These are phyloP conservation scores for Exophiala sp. DNA, from an alignment of 2,329 filamentous ascomycete genomes.

Conservation along the genomic window DNA sequence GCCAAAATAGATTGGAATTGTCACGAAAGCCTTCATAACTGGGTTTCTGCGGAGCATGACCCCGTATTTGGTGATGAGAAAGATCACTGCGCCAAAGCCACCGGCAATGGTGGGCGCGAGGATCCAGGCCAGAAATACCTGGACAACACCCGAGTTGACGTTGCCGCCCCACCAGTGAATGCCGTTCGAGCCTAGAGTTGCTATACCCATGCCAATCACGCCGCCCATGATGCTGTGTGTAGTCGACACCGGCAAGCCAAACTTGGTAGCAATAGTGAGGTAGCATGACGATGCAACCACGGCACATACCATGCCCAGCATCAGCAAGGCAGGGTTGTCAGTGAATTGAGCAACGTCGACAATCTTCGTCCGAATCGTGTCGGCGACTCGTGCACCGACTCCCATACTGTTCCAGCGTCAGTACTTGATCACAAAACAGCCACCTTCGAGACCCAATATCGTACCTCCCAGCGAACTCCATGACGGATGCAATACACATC, in stretches of 20 bases:
- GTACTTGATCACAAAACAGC: neutral
- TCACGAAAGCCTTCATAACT: conserved; percentile 4
- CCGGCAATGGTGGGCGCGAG: conserved; percentile 68
- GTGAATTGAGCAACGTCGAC: conserved; percentile 58
- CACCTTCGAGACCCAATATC: conserved; percentile 36
- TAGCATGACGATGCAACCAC: conserved; percentile 63
- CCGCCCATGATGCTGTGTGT: conserved; percentile 64
- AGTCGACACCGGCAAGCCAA: conserved; percentile 67
- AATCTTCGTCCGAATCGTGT: conserved; percentile 75
- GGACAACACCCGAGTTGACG: conserved; percentile 66
- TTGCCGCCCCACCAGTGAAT: conserved; percentile 71
- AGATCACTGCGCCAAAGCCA: conserved; percentile 64
- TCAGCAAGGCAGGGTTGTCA: conserved; percentile 60
- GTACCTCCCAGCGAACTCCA: conserved; percentile 58
- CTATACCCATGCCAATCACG: conserved; percentile 66
- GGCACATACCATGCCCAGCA: conserved; percentile 63
- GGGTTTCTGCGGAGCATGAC: conserved; percentile 70
- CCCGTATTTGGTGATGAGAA: conserved; percentile 67
- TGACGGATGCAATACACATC: conserved; percentile 62
- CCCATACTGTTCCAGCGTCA: conserved; percentile 39
- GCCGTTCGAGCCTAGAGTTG: conserved; percentile 56
- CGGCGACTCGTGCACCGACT: conserved; percentile 65
- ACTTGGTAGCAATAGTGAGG: conserved; percentile 74
- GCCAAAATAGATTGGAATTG: conserved; percentile 22
- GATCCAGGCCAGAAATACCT: conserved; percentile 65